phyloP scores from a whole-genome alignment of 1,284 basidiomycete species.

The Leccinum pseudoinsigne region DNA sequence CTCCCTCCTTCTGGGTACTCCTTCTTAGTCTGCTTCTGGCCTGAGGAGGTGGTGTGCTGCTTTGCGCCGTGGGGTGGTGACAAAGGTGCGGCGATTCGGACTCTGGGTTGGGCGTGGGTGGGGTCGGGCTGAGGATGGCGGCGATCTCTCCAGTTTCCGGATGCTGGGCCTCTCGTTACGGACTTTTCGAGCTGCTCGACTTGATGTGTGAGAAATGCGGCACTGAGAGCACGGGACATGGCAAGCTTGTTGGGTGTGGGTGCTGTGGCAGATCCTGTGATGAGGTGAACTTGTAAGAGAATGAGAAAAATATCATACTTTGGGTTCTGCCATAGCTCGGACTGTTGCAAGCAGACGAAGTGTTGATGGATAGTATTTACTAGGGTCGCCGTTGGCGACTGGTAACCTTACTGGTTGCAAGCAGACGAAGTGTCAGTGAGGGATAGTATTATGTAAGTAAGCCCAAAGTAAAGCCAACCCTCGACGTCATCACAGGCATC shows the following conservation, averaged over 20 bases:
- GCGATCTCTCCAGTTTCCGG: slow-evolving; percentile 63
- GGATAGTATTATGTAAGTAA: too few species aligned
- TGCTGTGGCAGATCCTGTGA: slow-evolving; percentile 22
- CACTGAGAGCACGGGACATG: slow-evolving; percentile 80
- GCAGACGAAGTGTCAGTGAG: too few species aligned
- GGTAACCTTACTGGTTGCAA: too few species aligned
- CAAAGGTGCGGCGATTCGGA: slow-evolving; percentile 33
- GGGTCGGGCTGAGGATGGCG: slow-evolving; percentile 30
- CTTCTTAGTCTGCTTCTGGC: slow-evolving; percentile 30
- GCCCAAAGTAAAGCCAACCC: too few species aligned
- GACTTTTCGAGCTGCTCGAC: slow-evolving; percentile 81
- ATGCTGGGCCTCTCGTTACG: slow-evolving; percentile 51
- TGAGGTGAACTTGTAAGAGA: neutral
- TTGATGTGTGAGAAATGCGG: slow-evolving; percentile 80
- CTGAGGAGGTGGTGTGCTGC: slow-evolving; percentile 23
- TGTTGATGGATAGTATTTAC: too few species aligned
- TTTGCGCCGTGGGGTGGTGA: slow-evolving; percentile 32
- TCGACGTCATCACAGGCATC: slow-evolving; percentile 27
- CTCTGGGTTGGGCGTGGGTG: slow-evolving; percentile 21
- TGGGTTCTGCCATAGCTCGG: slow-evolving; percentile 17
- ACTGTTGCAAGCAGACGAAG: neutral
- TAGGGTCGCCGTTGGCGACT: too few species aligned
- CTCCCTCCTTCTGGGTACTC: slow-evolving; percentile 34
- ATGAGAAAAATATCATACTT: slow-evolving; percentile 9
- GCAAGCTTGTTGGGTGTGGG: slow-evolving; percentile 54